Base-by-base conservation (phyloP, 495 filamentous ascomycete species). In the Penicillium paxilli region DNA sequence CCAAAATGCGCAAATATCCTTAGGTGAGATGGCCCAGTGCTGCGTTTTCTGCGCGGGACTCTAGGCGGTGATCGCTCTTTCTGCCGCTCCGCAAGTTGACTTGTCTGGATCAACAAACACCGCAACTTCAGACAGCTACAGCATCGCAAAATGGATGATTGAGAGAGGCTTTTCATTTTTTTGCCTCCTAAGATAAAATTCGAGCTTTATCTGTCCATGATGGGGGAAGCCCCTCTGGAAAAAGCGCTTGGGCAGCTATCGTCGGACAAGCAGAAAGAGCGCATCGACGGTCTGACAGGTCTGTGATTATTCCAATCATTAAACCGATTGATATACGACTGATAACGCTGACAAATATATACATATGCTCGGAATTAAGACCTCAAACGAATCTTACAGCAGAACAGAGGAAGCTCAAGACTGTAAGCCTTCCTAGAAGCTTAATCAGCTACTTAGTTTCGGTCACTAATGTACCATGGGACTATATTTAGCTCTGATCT, bases 311-410 rank as follows among this genome's bases (percentile, higher is more conserved):
- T 21, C 9, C 24, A 25, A 17, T 24, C 11, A 40, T 33, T 20
- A 16, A 7, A 5, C 24, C 19, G 35, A 26, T n/a, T 55, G 53
- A 21, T 22, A 24, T 26, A 28, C 52, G 67, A 57, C 67, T 50
- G 17, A 37, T 21, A 50, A 61, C n/a, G n/a, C n/a, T n/a, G n/a
- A n/a, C n/a, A n/a, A n/a, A n/a, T n/a, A n/a, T n/a, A n/a, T n/a
- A n/a, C n/a, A n/a, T n/a, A n/a, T n/a, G n/a, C n/a, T n/a, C n/a
- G n/a, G n/a, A n/a, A n/a, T n/a, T n/a, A 20, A 80, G 83, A 86
- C 64, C 66, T 91, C 46, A 86, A 81, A 60, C 75, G 83, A 54
- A 80, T 89, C 46, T 76, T 88, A 26, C 79, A 82, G 32, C 77
- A 84, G 45, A 84, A 85, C 61, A 79, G 77, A 47, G 77, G 71